These are phyloP conservation scores for Alternaria consortialis DNA, from an alignment of 2,329 filamentous ascomycete genomes.

Conservation along the genomic window DNA sequence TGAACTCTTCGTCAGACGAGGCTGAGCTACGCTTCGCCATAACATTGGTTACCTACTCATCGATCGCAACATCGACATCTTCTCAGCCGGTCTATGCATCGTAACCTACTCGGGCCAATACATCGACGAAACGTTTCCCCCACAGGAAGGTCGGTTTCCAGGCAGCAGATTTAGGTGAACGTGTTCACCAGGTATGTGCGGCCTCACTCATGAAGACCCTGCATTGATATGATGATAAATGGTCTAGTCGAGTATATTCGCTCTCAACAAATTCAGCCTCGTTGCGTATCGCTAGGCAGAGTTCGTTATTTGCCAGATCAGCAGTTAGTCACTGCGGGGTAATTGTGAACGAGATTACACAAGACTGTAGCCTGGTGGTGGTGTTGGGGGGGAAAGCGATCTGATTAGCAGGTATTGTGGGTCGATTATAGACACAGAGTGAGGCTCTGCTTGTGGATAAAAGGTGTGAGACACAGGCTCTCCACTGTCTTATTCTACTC, in stretches of 20 bases:
- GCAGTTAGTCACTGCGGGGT: conserved; percentile 15
- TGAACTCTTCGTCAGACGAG: conserved; percentile 19
- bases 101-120: conserved; percentile 17
- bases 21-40: conserved; percentile 20
- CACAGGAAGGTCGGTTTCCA: conserved; percentile 11
- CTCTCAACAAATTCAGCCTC: conserved; percentile 17
- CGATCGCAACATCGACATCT: conserved; percentile 18
- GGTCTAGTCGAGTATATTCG: not conserved
- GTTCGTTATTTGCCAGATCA: conserved; percentile 13
- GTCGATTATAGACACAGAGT: not conserved
- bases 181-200: conserved; percentile 22
- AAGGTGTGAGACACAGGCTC: conserved; percentile 17
- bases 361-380: conserved; percentile 13
- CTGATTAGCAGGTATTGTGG: not conserved
- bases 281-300: conserved; percentile 6
- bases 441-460: conserved; percentile 20
- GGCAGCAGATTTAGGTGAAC: conserved; percentile 19
- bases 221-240: conserved; percentile 10
- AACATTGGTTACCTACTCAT: conserved; percentile 24
- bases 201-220: not conserved
- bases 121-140: conserved; percentile 3
- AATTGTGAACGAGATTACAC: conserved; percentile 4
- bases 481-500: conserved; percentile 3
- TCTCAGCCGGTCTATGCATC: conserved; percentile 5
- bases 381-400: conserved; percentile 5